Evolutionary conservation across 208 protist genomes (phyloP).

Genomic region (Leishmania lainsoni): DNA sequence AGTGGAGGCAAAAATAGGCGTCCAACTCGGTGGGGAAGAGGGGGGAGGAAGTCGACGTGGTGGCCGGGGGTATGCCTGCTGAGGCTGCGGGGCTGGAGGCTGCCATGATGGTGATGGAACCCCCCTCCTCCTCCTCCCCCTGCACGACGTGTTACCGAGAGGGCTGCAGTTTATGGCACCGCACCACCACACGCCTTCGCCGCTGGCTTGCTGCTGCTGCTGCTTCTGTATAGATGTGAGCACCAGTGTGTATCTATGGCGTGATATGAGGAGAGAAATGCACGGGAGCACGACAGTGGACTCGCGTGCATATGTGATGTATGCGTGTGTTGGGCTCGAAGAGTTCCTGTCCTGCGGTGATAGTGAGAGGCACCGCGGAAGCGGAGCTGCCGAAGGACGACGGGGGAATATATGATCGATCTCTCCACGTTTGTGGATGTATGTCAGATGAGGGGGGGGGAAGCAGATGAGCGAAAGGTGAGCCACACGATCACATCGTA

Average conservation of each 20-base stretch:
- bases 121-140: too few species aligned
- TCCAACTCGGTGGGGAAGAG: slow-evolving; percentile 35
- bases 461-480: not conserved
- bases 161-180: not conserved
- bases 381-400: not conserved
- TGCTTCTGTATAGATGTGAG: not conserved
- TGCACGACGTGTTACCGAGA: not conserved
- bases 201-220: not conserved
- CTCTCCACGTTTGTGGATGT: not conserved
- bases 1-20: slow-evolving; percentile 67
- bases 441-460: not conserved
- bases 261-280: not conserved
- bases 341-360: not conserved
- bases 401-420: not conserved
- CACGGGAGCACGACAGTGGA: not conserved
- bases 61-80: not conserved
- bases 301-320: slow-evolving; percentile 1
- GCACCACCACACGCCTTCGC: not conserved
- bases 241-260: not conserved
- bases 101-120: not conserved
- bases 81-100: not conserved
- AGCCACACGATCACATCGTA: not conserved
- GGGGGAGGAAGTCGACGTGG: slow-evolving; percentile 12
- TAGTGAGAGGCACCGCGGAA: not conserved
- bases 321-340: not conserved